Base-by-base conservation (phyloP, 169 alveolate species). In the Cyclospora cayetanensis region DNA sequence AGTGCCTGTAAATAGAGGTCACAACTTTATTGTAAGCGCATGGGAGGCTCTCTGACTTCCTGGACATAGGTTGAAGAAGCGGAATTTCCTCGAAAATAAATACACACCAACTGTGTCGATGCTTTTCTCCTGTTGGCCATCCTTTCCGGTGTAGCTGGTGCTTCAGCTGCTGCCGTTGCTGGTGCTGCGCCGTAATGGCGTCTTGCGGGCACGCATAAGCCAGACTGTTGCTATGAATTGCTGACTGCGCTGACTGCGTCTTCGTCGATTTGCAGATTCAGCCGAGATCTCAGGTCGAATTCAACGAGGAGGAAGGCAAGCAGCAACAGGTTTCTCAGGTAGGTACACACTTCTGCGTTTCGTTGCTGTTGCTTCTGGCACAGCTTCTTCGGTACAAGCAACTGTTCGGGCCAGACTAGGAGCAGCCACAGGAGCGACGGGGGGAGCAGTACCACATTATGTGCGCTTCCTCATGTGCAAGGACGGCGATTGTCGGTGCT, bases 21-120 rank as follows among this genome's bases (percentile, higher is more conserved):
- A 82, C 90, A 82, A 82, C 60, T 82, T 82, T 77, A 25, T 82
- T 18, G 90, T 82, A 39, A 55, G 90, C n/a, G n/a, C n/a, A n/a
- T n/a, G n/a, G n/a, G n/a, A n/a, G n/a, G n/a, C n/a, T n/a, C n/a
- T n/a, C n/a, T n/a, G n/a, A n/a, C n/a, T n/a, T n/a, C n/a, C n/a
- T n/a, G n/a, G n/a, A n/a, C n/a, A n/a, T n/a, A n/a, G n/a, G n/a
- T n/a, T n/a, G n/a, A n/a, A n/a, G n/a, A n/a, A n/a, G n/a, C n/a
- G n/a, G n/a, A n/a, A n/a, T n/a, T n/a, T n/a, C n/a, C n/a, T n/a
- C n/a, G n/a, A n/a, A n/a, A n/a, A n/a, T n/a, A n/a, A n/a, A n/a
- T n/a, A n/a, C n/a, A n/a, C n/a, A n/a, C n/a, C n/a, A n/a, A n/a
- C n/a, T n/a, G n/a, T n/a, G n/a, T n/a, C n/a, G n/a, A n/a, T n/a